These are phyloP conservation scores for Boletus barrowsii DNA, from an alignment of 768 basidiomycete species.

Conservation along the genomic window DNA sequence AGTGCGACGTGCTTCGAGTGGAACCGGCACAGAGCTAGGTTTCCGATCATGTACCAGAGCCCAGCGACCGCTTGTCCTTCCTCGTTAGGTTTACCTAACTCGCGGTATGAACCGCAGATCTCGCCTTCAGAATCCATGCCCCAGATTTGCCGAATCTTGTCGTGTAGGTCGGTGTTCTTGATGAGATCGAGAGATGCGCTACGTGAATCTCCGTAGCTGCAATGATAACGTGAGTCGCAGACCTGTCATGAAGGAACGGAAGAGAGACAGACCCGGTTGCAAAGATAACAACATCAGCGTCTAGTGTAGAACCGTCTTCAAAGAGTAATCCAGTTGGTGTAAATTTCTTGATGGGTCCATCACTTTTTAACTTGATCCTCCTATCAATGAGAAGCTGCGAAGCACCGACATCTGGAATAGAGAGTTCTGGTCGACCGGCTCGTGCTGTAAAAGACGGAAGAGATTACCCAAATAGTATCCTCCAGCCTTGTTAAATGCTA, in stretches of 20 bases:
- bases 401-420: constrained; percentile 36
- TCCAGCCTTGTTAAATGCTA: constrained; percentile 48
- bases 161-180: constrained; percentile 17
- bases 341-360: constrained; percentile 32
- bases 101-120: constrained; percentile 35
- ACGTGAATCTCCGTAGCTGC: constrained; percentile 22
- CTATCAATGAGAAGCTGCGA: constrained; percentile 43
- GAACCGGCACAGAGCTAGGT: constrained; percentile 60
- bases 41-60: constrained; percentile 62
- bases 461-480: constrained; percentile 65
- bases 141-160: constrained; percentile 26
- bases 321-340: constrained; percentile 24
- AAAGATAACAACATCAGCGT: constrained; percentile 42
- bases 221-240: neutral
- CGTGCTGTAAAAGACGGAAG: neutral
- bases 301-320: constrained; percentile 35
- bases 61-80: constrained; percentile 18
- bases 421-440: neutral
- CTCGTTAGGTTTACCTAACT: constrained; percentile 40
- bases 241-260: neutral
- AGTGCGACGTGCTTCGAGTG: constrained; percentile 65
- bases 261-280: constrained; percentile 27
- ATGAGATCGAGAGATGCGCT: constrained; percentile 16
- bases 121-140: constrained; percentile 34
- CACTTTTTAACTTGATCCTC: constrained; percentile 43